These are phyloP conservation scores for Westerdykella sp. DNA, from an alignment of 2,329 filamentous ascomycete genomes.

Conservation along the genomic window DNA sequence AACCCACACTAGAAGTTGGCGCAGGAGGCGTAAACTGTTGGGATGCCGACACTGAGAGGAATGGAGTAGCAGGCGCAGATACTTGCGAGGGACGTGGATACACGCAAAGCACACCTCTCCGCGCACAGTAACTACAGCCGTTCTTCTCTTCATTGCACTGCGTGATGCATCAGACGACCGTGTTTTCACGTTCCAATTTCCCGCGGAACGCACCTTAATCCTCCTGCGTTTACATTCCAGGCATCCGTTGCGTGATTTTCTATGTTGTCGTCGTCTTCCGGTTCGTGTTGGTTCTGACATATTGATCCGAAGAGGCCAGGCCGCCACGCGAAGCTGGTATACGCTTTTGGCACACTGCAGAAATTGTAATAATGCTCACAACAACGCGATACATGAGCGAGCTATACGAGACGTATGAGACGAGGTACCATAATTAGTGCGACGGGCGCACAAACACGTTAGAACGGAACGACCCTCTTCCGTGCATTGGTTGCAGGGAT, in stretches of 20 bases:
- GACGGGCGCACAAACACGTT: too few species aligned
- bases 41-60: background rate
- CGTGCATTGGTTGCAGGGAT: too few species aligned
- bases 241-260: constrained; percentile 15
- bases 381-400: too few species aligned
- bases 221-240: constrained; percentile 15
- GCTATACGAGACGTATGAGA: too few species aligned
- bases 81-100: background rate
- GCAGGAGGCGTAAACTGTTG: background rate
- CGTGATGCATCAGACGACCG: background rate
- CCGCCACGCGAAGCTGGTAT: too few species aligned
- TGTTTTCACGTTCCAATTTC: background rate
- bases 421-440: too few species aligned
- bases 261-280: constrained; percentile 10
- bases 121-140: constrained; percentile 10
- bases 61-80: too few species aligned
- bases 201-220: constrained; percentile 12
- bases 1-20: background rate
- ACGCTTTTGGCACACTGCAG: too few species aligned
- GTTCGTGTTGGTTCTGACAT: too few species aligned
- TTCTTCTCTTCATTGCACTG: constrained; percentile 15
- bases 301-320: too few species aligned
- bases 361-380: too few species aligned
- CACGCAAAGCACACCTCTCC: constrained; percentile 4
- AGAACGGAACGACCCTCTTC: too few species aligned